Base-by-base conservation (phyloP, 495 filamentous ascomycete species). In the Penicillium chermesinum region DNA sequence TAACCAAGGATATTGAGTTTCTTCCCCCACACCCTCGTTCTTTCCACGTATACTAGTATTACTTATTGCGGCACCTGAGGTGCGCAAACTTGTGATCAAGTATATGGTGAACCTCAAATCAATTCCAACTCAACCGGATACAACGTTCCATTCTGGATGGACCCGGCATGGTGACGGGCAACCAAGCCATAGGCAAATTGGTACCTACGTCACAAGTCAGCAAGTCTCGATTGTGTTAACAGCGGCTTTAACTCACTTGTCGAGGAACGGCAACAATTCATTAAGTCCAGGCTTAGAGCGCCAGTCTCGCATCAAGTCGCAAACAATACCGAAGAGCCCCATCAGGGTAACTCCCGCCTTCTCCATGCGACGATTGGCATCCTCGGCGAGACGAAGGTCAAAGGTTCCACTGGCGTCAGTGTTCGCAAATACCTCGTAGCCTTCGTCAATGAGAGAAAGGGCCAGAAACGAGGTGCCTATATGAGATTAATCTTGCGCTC, bases 251-350 rank as follows among this genome's bases (percentile, higher is more conserved):
- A 16, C 65, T 50, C 72, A 83, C 64, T 74, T 70, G 61, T 89
- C 85, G 39, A 89, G 65, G 55, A 71, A 84, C 4, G 85, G 83
- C 51, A 85, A 57, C 5, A 91, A 49, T 65, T 86, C 70, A 10
- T 46, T 35, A 7, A 82, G 65, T 10, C 85, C 86, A n/a, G 86
- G 86, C 0, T 73, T 80, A 42, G 75, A 71, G 16, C 86, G 71
- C 86, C 87, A 89, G 66, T 90, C 86, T 12, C 86, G 72, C 86
- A 90, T 89, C 50, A 91, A 63, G 59, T 89, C 86, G 54, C 74
- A 73, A 6, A 81, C 66, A 53, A 91, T 82, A n/a, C 66, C 75
- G 48, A 89, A 89, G 45, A 83, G 62, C 5, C 77, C 78, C 52
- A 82, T 73, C 7, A 79, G 60, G 8, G 84, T 79, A 7, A 89